Evolutionary conservation across 2,329 filamentous ascomycete genomes (phyloP).

Genomic region (Cladophialophora exuberans): DNA sequence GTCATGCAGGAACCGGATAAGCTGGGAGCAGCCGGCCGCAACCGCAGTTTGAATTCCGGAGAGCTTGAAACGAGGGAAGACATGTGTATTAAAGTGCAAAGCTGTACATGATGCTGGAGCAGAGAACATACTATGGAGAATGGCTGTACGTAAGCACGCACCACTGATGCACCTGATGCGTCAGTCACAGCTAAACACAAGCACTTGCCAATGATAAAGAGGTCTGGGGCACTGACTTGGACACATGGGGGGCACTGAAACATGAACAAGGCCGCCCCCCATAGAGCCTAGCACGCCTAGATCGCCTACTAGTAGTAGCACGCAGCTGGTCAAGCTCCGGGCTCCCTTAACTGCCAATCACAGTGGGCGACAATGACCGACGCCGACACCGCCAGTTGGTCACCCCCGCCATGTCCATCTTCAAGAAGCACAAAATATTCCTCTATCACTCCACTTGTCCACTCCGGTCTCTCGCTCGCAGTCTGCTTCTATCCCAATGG

Average conservation of each 20-base stretch:
- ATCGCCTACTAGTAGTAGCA: too few species aligned
- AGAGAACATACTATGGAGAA: neutral
- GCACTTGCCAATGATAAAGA: too few species aligned
- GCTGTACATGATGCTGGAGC: neutral
- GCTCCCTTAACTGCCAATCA: constrained; percentile 3
- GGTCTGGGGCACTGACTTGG: too few species aligned
- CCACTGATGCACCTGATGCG: neutral
- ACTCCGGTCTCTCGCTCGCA: constrained; percentile 7
- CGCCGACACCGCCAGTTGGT: constrained; percentile 10
- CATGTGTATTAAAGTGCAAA: neutral
- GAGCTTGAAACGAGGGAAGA: neutral
- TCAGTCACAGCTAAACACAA: neutral
- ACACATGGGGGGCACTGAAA: too few species aligned
- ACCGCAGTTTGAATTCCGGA: neutral
- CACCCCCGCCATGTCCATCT: neutral
- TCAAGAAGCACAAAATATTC: constrained; percentile 2
- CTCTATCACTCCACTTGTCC: constrained; percentile 9
- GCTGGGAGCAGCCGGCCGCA: neutral
- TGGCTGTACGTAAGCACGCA: neutral
- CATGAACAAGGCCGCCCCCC: too few species aligned
- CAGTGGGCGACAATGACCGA: neutral
- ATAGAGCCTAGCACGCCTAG: too few species aligned
- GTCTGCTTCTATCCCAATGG: constrained; percentile 9
- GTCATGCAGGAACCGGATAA: constrained; percentile 8
- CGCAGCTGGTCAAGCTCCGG: neutral